Base-by-base conservation (phyloP, 306 rosid species). In the Bauhinia variegata region DNA sequence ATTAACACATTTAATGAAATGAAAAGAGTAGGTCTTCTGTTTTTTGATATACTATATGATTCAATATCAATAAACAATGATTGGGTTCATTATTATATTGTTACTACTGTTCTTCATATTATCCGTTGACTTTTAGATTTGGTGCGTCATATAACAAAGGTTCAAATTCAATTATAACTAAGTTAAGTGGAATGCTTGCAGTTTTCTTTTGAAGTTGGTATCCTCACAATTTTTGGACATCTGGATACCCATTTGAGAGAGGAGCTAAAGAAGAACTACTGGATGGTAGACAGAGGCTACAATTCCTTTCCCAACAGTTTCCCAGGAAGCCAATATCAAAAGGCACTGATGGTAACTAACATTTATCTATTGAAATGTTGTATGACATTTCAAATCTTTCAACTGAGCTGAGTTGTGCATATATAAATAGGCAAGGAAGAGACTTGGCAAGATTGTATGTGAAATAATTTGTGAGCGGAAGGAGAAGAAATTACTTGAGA, bases 201-300 rank as follows among this genome's bases (percentile, higher is more conserved):
- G 95, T 77, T 75, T 50, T 89, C 97, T 56, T 93, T 93, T 41
- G 89, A 89, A 65, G 98, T 93, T 31, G 97, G 98, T 0, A 80
- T 81, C 56, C 81, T 87, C 16, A 73, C 85, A 49, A 79, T 60
- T 44, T 89, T 89, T 54, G 97, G 96, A 2, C 68, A 81, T 18
- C 64, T 89, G 81, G 89, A 89, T 62, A 65, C 75, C 0, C 41
- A 32, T 9, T 64, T 78, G 77, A 88, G 68, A 73, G 88, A 88
- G 5, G 91, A 88, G 58, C 74, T 93, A 19, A 86, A 79, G 71
- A 78, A 63, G 52, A 89, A 89, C 41, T 93, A 89, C 54, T 38
- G 71, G 74, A 78, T 68, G 31, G 73, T 93, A 31, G 84, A 93
- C 53, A 71, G 47, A 51, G 97, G 98, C 74, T 93, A 93, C 80